phyloP scores from a whole-genome alignment of 768 basidiomycete species.

The Trichaptum fuscoviolaceum region DNA sequence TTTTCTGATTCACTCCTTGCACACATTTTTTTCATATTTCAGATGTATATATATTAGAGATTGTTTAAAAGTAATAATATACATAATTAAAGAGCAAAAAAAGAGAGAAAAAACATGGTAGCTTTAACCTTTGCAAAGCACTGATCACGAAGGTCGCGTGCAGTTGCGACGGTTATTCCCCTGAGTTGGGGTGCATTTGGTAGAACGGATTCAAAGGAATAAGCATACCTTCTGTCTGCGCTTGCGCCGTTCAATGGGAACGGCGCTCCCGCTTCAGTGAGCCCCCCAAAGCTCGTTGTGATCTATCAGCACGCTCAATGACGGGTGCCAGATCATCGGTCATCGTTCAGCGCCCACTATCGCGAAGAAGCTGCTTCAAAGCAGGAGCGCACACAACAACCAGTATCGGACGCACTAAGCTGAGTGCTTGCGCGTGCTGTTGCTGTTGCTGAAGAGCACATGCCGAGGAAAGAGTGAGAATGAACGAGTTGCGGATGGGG shows the following conservation, averaged over 20 bases:
- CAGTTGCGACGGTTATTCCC: too few relatives aligned
- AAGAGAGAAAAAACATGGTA: too few relatives aligned
- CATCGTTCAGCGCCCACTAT: constrained; percentile 61
- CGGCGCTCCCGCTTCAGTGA: constrained; percentile 44
- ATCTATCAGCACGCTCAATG: constrained; percentile 57
- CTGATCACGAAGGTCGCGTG: too few relatives aligned
- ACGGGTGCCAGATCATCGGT: constrained; percentile 66
- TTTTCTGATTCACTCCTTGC: too few relatives aligned
- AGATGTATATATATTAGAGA: too few relatives aligned
- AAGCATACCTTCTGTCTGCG: too few relatives aligned
- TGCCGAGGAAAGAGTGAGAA: constrained; percentile 22
- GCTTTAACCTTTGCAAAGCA: too few relatives aligned
- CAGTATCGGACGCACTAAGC: constrained; percentile 50
- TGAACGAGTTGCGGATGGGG: constrained; percentile 29
- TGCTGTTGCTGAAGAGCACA: constrained; percentile 19
- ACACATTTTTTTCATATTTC: too few relatives aligned
- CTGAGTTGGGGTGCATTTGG: constrained; percentile 22
- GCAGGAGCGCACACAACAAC: constrained; percentile 52
- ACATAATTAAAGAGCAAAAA: too few relatives aligned
- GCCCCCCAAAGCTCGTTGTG: constrained; percentile 36
- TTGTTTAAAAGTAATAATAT: too few relatives aligned
- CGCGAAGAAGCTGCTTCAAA: constrained; percentile 47
- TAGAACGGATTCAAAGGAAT: constrained; percentile 21
- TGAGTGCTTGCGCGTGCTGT: constrained; percentile 26
- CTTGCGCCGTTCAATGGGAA: constrained; percentile 31